Percentiles rank a stretch among this genome's conserved stretches.
Evolutionary conservation across 345 rosid species (phyloP).

Genomic region (Populus nigra): DNA sequence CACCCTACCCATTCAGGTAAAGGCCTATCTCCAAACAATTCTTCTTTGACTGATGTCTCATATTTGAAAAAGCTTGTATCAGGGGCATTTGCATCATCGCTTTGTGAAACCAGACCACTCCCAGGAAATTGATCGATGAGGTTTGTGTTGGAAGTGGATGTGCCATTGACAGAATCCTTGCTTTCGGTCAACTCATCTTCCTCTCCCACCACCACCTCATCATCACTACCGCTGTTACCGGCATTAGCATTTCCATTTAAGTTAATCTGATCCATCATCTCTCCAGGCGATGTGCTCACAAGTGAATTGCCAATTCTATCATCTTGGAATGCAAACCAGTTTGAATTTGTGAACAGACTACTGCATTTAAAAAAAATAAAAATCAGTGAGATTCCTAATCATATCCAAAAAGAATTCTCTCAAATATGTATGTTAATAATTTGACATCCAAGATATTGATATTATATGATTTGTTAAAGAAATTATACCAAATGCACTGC

Average conservation of each 20-base stretch:
- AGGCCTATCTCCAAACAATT: conserved; percentile 51
- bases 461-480: background rate
- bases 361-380: conserved; percentile 22
- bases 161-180: conserved; percentile 40
- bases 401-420: background rate
- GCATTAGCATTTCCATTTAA: conserved; percentile 56
- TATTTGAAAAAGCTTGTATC: conserved; percentile 53
- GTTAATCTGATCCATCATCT: conserved; percentile 77
- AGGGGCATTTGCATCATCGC: conserved; percentile 36
- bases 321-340: conserved; percentile 98
- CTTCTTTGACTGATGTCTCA: conserved; percentile 53
- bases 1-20: conserved; percentile 89
- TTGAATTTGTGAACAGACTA: conserved; percentile 87
- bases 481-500: background rate
- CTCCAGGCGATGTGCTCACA: conserved; percentile 47
- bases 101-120: conserved; percentile 24
- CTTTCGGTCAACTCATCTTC: conserved; percentile 58
- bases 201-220: conserved; percentile 88
- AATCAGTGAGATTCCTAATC: background rate
- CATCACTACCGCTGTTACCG: conserved; percentile 80
- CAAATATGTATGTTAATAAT: background rate
- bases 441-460: background rate
- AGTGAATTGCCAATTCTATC: conserved; percentile 58
- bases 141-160: conserved; percentile 49
- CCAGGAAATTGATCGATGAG: conserved; percentile 32